These are phyloP conservation scores for Aquilaria malaccensis DNA, from an alignment of 345 rosid species.

Conservation along the genomic window DNA sequence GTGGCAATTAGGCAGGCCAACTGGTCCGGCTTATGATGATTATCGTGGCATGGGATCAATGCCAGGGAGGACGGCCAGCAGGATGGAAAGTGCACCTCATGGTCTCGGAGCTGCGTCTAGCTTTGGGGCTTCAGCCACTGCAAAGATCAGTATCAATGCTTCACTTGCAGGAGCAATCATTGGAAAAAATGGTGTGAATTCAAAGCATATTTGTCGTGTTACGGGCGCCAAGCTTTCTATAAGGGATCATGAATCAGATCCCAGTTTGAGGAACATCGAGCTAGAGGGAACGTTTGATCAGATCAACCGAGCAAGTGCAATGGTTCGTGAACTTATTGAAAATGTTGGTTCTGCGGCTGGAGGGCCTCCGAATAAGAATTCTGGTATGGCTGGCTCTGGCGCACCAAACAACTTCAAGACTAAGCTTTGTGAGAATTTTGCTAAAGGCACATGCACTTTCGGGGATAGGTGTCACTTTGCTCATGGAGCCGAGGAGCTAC, in stretches of 20 bases:
- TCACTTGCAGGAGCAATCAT: slow-evolving; percentile 93
- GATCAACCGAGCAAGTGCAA: slow-evolving; percentile 91
- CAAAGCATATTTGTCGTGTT: slow-evolving; percentile 79
- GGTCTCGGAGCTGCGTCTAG: slow-evolving; percentile 52
- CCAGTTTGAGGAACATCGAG: slow-evolving; percentile 79
- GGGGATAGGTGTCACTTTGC: slow-evolving; percentile 94
- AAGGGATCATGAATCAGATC: slow-evolving; percentile 75
- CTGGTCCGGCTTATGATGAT: slow-evolving; percentile 41
- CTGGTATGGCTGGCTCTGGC: background rate
- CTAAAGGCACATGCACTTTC: slow-evolving; percentile 73
- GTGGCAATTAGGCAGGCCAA: slow-evolving; percentile 70
- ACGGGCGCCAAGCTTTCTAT: slow-evolving; percentile 93
- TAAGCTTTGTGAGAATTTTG: slow-evolving; percentile 66
- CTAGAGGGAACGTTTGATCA: slow-evolving; percentile 96
- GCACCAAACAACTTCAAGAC: slow-evolving; percentile 64
- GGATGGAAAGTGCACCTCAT: slow-evolving; percentile 39
- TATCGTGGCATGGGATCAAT: slow-evolving; percentile 42
- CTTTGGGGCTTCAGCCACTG: slow-evolving; percentile 87
- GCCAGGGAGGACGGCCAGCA: slow-evolving; percentile 41
- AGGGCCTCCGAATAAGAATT: slow-evolving; percentile 28
- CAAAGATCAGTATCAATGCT: slow-evolving; percentile 88
- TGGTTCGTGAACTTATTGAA: slow-evolving; percentile 82
- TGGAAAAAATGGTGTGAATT: slow-evolving; percentile 88
- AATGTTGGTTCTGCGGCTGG: slow-evolving; percentile 50
- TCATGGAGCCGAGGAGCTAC: slow-evolving; percentile 72